phyloP scores from a whole-genome alignment of 139 green algal genomes.

The Ettlia oleoabundans region DNA sequence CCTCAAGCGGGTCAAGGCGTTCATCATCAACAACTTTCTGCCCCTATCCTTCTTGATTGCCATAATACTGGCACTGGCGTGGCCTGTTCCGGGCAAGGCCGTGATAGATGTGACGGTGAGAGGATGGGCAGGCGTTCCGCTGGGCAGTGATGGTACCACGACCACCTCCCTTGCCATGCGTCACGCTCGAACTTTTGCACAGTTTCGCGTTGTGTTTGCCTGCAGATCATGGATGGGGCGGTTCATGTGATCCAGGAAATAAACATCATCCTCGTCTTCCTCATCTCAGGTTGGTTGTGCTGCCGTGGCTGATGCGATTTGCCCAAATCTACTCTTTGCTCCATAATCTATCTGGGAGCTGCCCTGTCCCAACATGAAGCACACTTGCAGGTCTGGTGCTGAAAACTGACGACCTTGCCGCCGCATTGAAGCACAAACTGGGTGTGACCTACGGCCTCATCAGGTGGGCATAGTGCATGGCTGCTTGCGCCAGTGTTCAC shows the following conservation, averaged over 20 bases:
- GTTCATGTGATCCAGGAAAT: conserved; percentile 34
- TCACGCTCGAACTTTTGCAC: neutral
- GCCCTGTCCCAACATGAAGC: too few relatives aligned
- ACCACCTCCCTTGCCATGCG: neutral
- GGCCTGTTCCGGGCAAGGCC: neutral
- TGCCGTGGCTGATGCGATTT: too few relatives aligned
- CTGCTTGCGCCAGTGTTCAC: too few relatives aligned
- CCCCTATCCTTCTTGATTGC: conserved; percentile 32
- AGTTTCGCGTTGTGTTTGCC: neutral
- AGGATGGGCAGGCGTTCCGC: too few relatives aligned
- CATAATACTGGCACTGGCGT: neutral
- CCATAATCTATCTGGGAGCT: too few relatives aligned
- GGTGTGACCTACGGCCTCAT: conserved; percentile 60
- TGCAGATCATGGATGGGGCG: neutral
- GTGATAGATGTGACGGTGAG: conserved; percentile 23
- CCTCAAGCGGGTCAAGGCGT: neutral
- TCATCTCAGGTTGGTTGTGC: too few relatives aligned
- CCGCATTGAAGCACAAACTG: conserved; percentile 57
- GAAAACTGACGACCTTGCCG: conserved; percentile 67
- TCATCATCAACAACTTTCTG: conserved; percentile 36
- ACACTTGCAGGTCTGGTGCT: conserved; percentile 77
- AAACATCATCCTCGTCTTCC: conserved; percentile 58
- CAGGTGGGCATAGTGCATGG: too few relatives aligned
- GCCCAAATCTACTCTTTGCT: too few relatives aligned
- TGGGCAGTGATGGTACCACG: neutral